Base-by-base conservation (phyloP, 495 filamentous ascomycete genomes). In the Neurospora terricola region DNA sequence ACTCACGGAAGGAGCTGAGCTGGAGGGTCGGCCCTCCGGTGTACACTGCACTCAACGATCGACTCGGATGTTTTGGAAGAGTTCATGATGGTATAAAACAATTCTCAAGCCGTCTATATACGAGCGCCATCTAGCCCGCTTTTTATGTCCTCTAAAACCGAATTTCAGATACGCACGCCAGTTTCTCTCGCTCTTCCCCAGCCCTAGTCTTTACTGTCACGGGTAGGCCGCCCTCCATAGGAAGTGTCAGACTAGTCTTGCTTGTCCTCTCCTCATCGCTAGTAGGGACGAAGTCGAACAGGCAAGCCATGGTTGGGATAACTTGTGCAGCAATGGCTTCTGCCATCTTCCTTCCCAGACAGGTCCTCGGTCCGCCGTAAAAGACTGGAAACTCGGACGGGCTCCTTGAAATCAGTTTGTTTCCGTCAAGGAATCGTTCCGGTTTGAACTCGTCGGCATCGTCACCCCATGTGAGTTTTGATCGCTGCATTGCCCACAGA, bases 291-390 rank as follows among this genome's bases (percentile, higher is more conserved):
- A 90, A 87, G 6, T 88, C 82, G 73, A 88, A 89, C 37, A 77
- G 71, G 69, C 82, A 80, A 5, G 84, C 77, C 77, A 88, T 76
- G 0, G 79, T 80, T 5, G 85, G 82, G 42, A 89, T 82, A 23
- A 87, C 86, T 76, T 88, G 83, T 5, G 84, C 81, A 1, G 85
- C 87, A 45, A 89, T 80, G 34, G 83, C 71, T 76, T 90, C 88
- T 4, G 88, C 88, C 88, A 89, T 88, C 75, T 83, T 87, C 80
- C 86, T 88, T 14, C 88, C 88, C 42, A 90, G 77, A 74, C 88
- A 90, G 2, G 84, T 82, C 71, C 88, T 81, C 7, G 86, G 82
- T 1, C 88, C 88, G 16, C 87, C 88, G 66, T 90, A 89, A 75
- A 90, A 90, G 11, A 90, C 88, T 2, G 88, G 87, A 73, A 86